These are phyloP conservation scores for Saccharomycopsis fermentans DNA, from an alignment of 805 yeast species.

Conservation along the genomic window DNA sequence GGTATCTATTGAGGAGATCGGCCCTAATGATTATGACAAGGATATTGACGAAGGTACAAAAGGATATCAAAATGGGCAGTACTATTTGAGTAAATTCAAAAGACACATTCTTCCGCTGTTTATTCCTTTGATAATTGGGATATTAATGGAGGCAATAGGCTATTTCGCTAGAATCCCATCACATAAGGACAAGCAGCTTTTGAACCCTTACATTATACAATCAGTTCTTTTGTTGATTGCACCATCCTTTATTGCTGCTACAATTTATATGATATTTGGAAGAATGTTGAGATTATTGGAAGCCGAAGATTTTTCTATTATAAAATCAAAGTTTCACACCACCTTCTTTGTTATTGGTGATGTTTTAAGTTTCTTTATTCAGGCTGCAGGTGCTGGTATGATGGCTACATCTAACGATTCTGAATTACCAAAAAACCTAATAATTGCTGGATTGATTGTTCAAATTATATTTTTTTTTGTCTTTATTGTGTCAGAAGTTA, in stretches of 20 bases:
- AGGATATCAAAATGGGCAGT: neutral
- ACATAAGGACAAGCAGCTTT: constrained; percentile 5
- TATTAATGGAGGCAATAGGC: constrained; percentile 23
- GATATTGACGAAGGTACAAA: neutral
- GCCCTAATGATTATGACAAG: neutral
- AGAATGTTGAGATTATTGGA: constrained; percentile 20
- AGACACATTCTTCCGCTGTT: constrained; percentile 1
- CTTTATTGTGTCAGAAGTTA: constrained; percentile 20
- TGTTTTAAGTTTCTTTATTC: constrained; percentile 24
- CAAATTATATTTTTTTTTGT: constrained; percentile 26
- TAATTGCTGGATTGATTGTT: constrained; percentile 25
- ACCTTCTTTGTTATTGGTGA: constrained; percentile 27
- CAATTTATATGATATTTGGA: constrained; percentile 27
- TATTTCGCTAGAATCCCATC: constrained; percentile 22
- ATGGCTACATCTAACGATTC: constrained; percentile 16
- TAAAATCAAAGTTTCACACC: constrained; percentile 22
- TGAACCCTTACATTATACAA: constrained; percentile 23
- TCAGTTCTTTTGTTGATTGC: constrained; percentile 24
- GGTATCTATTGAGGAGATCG: neutral
- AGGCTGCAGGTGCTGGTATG: constrained; percentile 27
- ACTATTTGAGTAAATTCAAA: neutral
- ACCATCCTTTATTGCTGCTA: constrained; percentile 26
- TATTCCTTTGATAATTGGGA: constrained; percentile 24
- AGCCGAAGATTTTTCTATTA: constrained; percentile 19
- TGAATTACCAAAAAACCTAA: constrained; percentile 21